These are phyloP conservation scores for Coccomyxa subellipsoidea DNA, from an alignment of 163 green algal species.

Conservation along the genomic window DNA sequence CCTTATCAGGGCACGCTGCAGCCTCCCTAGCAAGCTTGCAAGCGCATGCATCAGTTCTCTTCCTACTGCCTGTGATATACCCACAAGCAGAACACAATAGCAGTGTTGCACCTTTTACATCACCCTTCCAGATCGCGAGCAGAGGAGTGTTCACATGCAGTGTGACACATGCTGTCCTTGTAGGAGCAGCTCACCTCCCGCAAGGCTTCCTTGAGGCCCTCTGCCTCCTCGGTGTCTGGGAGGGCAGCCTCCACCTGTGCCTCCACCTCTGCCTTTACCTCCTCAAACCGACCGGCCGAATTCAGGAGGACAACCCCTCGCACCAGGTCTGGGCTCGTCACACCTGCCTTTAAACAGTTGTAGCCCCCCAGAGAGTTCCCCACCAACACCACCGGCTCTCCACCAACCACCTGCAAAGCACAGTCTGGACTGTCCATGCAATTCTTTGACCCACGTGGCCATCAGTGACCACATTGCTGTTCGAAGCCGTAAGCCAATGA, in stretches of 20 bases:
- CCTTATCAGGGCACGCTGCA: no score
- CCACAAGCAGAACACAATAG: no score
- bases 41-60: no score
- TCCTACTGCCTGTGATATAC: no score
- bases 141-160: not conserved
- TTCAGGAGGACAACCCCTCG: conserved; percentile 73
- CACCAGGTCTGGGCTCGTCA: conserved; percentile 45
- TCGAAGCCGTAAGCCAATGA: not conserved
- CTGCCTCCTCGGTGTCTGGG: not conserved
- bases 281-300: conserved; percentile 64
- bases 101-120: no score
- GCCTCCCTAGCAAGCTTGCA: no score
- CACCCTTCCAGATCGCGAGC: not conserved
- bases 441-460: not conserved
- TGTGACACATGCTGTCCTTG: not conserved
- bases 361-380: conserved; percentile 82
- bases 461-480: not conserved
- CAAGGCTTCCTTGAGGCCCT: not conserved
- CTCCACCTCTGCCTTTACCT: conserved; percentile 31
- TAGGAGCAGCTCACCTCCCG: not conserved
- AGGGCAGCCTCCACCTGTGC: conserved; percentile 12
- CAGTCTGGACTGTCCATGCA: not conserved
- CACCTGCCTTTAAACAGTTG: conserved; percentile 59
- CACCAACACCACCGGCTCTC: conserved; percentile 43
- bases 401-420: conserved; percentile 40